These are phyloP conservation scores for Boletus pseudopeckii DNA, from an alignment of 768 basidiomycete species.

Conservation along the genomic window DNA sequence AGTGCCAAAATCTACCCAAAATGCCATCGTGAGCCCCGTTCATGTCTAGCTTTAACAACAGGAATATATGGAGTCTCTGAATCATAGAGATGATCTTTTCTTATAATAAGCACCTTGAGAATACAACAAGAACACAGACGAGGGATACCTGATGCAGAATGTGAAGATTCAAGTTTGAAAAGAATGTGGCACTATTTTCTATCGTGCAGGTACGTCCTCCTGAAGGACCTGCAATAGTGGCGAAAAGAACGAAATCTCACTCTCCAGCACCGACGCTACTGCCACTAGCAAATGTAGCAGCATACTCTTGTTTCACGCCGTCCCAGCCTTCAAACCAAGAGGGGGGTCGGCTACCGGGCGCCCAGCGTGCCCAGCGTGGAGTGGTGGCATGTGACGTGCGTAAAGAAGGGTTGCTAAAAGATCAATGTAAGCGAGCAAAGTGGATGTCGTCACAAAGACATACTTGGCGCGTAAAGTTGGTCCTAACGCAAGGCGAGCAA, in stretches of 20 bases:
- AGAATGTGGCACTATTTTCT: not conserved
- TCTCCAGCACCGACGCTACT: constrained; percentile 30
- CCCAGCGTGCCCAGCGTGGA: constrained; percentile 26
- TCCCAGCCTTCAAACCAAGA: constrained; percentile 45
- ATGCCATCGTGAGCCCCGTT: no score
- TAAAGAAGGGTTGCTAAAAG: constrained; percentile 26
- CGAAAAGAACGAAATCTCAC: constrained; percentile 1
- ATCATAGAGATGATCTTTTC: no score
- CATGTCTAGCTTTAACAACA: no score
- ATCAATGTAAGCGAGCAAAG: not conserved
- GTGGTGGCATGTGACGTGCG: constrained; percentile 9
- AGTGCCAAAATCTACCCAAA: no score
- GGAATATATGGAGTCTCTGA: no score
- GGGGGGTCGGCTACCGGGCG: constrained; percentile 29
- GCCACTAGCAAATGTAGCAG: constrained; percentile 38
- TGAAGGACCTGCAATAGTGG: not conserved
- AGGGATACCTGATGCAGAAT: not conserved
- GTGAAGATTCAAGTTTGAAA: not conserved
- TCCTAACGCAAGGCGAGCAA: constrained; percentile 60
- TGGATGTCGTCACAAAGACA: constrained; percentile 12
- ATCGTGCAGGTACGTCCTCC: not conserved
- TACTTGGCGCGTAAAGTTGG: constrained; percentile 63
- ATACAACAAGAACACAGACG: not conserved
- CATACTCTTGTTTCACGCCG: constrained; percentile 40
- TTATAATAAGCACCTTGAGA: no score